A percentile compares a stretch with the other conserved stretches of the same genome.
These are phyloP conservation scores for Starmerella floris DNA, from an alignment of 805 yeast species.

Conservation along the genomic window DNA sequence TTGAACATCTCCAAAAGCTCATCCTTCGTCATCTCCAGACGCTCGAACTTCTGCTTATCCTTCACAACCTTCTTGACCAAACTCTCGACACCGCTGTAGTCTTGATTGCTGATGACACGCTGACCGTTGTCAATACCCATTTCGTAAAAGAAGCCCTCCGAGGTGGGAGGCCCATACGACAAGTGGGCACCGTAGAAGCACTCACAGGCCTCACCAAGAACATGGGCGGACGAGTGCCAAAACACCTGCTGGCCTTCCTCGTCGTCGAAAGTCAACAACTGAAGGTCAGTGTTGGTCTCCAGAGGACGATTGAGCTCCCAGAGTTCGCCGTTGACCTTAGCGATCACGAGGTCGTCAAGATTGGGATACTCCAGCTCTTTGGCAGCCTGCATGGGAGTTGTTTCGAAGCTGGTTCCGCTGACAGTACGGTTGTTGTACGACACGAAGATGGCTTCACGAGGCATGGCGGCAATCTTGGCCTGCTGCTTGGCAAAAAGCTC, in stretches of 20 bases:
- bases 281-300: constrained; percentile 54
- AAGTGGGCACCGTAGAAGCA: constrained; percentile 91
- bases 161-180: constrained; percentile 91
- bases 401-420: constrained; percentile 75
- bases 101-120: constrained; percentile 62
- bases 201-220: constrained; percentile 95
- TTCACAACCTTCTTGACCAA: constrained; percentile 6
- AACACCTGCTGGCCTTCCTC: constrained; percentile 93
- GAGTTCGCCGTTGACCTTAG: constrained; percentile 77
- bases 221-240: constrained; percentile 99
- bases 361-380: constrained; percentile 72
- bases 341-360: constrained; percentile 75
- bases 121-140: constrained; percentile 73
- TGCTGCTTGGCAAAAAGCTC: constrained; percentile 66
- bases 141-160: constrained; percentile 95
- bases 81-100: constrained; percentile 30
- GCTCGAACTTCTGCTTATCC: constrained; percentile 8
- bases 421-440: constrained; percentile 75
- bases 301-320: constrained; percentile 96
- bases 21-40: constrained; percentile 85
- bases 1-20: constrained; percentile 82
- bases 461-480: constrained; percentile 50
- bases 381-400: constrained; percentile 80
- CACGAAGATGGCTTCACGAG: constrained; percentile 54
- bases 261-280: constrained; percentile 78